phyloP scores from a whole-genome alignment of 2,329 filamentous ascomycete species.

The Ceratocystis harringtonii region DNA sequence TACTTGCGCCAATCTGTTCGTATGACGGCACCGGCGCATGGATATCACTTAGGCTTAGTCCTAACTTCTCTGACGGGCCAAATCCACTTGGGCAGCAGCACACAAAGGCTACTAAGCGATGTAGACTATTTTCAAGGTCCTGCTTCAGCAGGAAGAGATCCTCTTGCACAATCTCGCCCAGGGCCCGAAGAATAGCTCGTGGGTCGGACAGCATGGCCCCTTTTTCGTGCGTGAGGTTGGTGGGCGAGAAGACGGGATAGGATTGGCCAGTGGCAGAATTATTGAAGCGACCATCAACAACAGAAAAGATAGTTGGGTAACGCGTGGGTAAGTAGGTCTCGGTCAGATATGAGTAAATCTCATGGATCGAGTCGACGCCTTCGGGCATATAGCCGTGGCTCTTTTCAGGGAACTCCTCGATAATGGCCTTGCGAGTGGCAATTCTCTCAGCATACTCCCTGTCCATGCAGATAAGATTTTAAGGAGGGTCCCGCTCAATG shows the following conservation, averaged over 20 bases:
- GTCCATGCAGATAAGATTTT: conserved; percentile 39
- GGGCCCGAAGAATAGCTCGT: conserved; percentile 25
- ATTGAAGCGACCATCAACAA: conserved; percentile 20
- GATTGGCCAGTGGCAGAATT: conserved; percentile 28
- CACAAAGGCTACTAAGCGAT: conserved; percentile 33
- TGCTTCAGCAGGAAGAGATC: conserved; percentile 37
- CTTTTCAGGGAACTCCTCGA: conserved; percentile 26
- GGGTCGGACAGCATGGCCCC: conserved; percentile 19
- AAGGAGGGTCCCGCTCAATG: conserved; percentile 29
- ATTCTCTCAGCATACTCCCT: conserved; percentile 34
- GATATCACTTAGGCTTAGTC: conserved; percentile 33
- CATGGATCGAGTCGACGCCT: conserved; percentile 30
- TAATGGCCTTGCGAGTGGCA: conserved; percentile 26
- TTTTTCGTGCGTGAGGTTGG: conserved; percentile 6
- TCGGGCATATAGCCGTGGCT: conserved; percentile 30
- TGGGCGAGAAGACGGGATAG: conserved; percentile 22
- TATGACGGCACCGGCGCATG: conserved; percentile 39
- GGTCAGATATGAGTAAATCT: conserved; percentile 36
- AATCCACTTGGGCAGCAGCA: conserved; percentile 40
- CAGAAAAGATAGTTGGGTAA: conserved; percentile 34
- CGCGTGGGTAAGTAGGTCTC: conserved; percentile 32
- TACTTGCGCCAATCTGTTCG: conserved; percentile 38
- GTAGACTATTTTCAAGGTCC: conserved; percentile 22
- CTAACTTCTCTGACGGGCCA: conserved; percentile 36
- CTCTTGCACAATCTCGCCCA: conserved; percentile 40